phyloP scores from a whole-genome alignment of 148 eudicot genomes.

The Gaultheria prostrata region DNA sequence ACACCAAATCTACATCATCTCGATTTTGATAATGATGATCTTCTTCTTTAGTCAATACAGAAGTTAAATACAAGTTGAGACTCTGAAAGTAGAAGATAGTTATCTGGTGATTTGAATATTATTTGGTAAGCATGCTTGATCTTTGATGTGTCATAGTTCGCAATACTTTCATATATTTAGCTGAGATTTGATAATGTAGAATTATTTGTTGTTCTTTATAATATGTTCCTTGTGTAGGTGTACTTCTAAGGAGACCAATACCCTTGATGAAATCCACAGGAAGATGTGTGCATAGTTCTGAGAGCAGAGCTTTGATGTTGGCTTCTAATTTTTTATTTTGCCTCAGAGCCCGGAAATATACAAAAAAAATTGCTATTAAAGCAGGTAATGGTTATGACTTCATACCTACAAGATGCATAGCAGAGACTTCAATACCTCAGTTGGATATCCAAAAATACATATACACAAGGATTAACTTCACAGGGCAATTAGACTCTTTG shows the following conservation, averaged over 20 bases:
- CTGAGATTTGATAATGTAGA: neutral
- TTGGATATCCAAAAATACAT: neutral
- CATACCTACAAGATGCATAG: neutral
- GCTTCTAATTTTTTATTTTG: constrained; percentile 9
- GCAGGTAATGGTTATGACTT: neutral
- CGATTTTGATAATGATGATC: constrained; percentile 36
- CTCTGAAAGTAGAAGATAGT: neutral
- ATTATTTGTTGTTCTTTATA: neutral
- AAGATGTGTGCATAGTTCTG: neutral
- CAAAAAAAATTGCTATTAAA: neutral
- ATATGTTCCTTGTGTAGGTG: neutral
- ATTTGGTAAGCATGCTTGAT: constrained; percentile 7
- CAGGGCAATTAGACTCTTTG: neutral
- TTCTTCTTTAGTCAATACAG: constrained; percentile 5
- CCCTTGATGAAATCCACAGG: neutral
- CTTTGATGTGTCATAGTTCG: neutral
- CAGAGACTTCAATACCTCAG: neutral
- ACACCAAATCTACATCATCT: constrained; percentile 41
- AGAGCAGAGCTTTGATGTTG: neutral
- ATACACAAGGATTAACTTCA: neutral
- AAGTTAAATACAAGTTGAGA: neutral
- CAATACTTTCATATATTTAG: neutral
- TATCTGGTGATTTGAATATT: neutral
- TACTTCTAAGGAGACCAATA: neutral
- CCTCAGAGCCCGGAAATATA: neutral